These are phyloP conservation scores for Lactifluus piperatus DNA, from an alignment of 768 basidiomycete species.

Conservation along the genomic window DNA sequence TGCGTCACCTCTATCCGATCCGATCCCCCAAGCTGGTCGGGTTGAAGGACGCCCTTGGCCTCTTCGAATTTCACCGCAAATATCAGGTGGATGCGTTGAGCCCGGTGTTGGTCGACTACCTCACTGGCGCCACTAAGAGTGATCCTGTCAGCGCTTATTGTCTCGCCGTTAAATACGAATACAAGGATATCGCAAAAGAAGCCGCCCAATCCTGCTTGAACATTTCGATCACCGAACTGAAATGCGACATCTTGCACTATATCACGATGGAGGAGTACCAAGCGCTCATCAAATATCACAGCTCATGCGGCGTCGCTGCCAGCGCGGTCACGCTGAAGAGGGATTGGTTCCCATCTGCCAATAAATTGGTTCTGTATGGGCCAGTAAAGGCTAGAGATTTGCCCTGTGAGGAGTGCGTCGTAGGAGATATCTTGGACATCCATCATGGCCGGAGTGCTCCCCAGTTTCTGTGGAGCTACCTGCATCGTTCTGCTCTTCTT, in stretches of 20 bases:
- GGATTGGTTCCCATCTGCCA: not conserved
- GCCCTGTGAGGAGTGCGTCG: too few species aligned
- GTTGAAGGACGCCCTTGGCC: not conserved
- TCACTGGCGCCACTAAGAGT: not conserved
- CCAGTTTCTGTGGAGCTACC: too few species aligned
- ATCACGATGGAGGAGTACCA: not conserved
- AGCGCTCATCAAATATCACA: not conserved
- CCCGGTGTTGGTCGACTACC: not conserved
- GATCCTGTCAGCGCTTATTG: conserved; percentile 15
- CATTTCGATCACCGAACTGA: not conserved
- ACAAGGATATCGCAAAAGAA: not conserved
- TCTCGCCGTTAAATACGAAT: not conserved
- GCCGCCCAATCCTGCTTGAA: conserved; percentile 1
- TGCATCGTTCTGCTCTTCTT: too few species aligned
- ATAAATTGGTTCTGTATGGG: too few species aligned
- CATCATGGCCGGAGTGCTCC: too few species aligned
- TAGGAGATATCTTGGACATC: too few species aligned
- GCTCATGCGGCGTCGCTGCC: not conserved
- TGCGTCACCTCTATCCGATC: conserved; percentile 15
- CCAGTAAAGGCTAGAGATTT: too few species aligned
- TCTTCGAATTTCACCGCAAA: conserved; percentile 13
- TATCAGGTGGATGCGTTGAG: conserved; percentile 4
- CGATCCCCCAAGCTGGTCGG: not conserved
- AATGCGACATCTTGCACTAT: not conserved
- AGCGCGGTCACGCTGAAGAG: not conserved